Conservation (phyloP, 1,284 basidiomycete genomes). For the Ganoderma lucidum region DNA sequence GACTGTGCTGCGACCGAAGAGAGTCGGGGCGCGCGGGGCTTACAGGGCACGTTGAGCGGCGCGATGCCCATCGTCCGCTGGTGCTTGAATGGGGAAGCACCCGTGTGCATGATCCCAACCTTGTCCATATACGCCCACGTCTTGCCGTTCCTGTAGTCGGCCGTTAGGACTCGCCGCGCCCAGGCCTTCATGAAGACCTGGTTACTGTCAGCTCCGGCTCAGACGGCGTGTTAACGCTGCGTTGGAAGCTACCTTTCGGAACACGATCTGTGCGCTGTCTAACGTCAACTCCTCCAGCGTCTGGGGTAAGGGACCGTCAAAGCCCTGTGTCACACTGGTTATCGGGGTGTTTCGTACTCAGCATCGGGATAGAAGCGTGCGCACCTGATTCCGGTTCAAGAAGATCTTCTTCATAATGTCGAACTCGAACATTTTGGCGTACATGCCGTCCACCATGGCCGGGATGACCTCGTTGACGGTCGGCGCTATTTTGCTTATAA, state of each 20-base stretch:
- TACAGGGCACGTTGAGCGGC: slow-evolving; percentile 47
- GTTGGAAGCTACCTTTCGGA: slow-evolving; percentile 49
- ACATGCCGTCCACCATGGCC: slow-evolving; percentile 52
- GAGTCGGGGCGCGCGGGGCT: slow-evolving; percentile 13
- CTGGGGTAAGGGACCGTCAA: slow-evolving; percentile 46
- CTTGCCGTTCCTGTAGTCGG: slow-evolving; percentile 52
- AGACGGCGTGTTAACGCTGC: not conserved
- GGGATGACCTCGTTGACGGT: slow-evolving; percentile 53
- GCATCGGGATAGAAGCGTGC: slow-evolving; percentile 12
- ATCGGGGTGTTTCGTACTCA: slow-evolving; percentile 4
- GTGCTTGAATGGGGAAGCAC: slow-evolving; percentile 50
- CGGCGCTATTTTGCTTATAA: slow-evolving; percentile 50
- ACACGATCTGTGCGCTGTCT: slow-evolving; percentile 55
- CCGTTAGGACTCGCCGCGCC: slow-evolving; percentile 47
- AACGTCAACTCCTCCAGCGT: slow-evolving; percentile 49
- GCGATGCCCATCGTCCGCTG: slow-evolving; percentile 43
- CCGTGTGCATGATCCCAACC: slow-evolving; percentile 60
- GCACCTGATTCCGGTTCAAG: slow-evolving; percentile 44
- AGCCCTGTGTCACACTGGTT: slow-evolving; percentile 37
- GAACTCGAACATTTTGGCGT: slow-evolving; percentile 56
- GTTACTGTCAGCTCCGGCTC: slow-evolving; percentile 18
- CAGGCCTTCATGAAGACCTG: slow-evolving; percentile 50
- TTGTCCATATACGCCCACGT: slow-evolving; percentile 60
- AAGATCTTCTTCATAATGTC: slow-evolving; percentile 55
- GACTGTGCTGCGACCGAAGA: not conserved